phyloP scores from a whole-genome alignment of 352 stramenopile species.

The Globisporangium spinosum region DNA sequence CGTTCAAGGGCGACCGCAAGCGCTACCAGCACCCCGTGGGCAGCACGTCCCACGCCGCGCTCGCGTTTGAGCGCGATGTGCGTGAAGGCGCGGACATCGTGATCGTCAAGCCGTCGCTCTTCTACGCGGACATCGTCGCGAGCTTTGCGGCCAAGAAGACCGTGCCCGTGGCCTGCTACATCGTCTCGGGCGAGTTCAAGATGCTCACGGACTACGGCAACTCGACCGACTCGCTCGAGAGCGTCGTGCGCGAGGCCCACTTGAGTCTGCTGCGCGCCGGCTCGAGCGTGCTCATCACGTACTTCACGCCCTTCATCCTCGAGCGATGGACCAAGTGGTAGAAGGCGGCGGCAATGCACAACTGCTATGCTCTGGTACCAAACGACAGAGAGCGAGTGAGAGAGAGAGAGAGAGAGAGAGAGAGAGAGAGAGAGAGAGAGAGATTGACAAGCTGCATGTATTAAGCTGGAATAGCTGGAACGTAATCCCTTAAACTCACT shows the following conservation, averaged over 20 bases:
- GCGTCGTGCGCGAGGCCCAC: slow-evolving; percentile 82
- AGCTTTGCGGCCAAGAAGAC: slow-evolving; percentile 89
- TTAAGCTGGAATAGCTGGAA: too few species aligned
- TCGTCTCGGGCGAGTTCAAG: slow-evolving; percentile 99
- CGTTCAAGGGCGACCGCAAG: slow-evolving; percentile 93
- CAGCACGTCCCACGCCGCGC: slow-evolving; percentile 72
- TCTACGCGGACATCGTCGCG: slow-evolving; percentile 97
- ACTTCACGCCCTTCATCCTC: slow-evolving; percentile 92
- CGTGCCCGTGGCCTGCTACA: slow-evolving; percentile 97
- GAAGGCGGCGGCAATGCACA: too few species aligned
- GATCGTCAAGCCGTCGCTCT: slow-evolving; percentile 98
- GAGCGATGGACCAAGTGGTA: slow-evolving; percentile 80
- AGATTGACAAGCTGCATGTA: too few species aligned
- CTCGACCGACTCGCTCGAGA: slow-evolving; percentile 76
- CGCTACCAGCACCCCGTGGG: slow-evolving; percentile 95
- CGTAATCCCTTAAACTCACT: too few species aligned
- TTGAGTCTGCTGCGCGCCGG: slow-evolving; percentile 87
- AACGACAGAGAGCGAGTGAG: neutral
- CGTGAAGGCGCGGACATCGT: slow-evolving; percentile 96
- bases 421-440: neutral
- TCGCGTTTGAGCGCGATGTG: slow-evolving; percentile 79
- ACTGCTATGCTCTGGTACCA: too few species aligned
- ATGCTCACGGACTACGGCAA: slow-evolving; percentile 96
- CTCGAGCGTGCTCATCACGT: slow-evolving; percentile 98
- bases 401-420: neutral